Conservation (phyloP, 768 basidiomycete genomes). For the Lentinus brumalis region DNA sequence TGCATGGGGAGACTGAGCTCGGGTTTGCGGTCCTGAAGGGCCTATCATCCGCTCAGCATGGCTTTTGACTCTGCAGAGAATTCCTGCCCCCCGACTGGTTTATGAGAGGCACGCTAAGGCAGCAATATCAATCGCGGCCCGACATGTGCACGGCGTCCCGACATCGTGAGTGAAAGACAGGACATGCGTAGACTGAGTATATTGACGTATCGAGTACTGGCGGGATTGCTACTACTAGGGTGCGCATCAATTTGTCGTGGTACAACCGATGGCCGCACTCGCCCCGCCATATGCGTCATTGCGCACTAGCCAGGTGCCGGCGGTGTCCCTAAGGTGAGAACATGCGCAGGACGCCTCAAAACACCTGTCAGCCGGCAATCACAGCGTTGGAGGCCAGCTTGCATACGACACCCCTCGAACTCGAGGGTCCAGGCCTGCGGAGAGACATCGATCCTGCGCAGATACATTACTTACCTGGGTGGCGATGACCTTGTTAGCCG, state of each 20-base stretch:
- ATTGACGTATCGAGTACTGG: too few species aligned
- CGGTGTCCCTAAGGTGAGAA: conserved; percentile 14
- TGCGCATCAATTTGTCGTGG: background rate
- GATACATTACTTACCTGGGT: background rate
- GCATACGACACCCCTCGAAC: background rate
- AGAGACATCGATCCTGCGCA: background rate
- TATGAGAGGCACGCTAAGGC: background rate
- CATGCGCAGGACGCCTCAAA: conserved; percentile 2
- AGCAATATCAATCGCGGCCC: background rate
- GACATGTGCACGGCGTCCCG: too few species aligned
- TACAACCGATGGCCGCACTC: background rate
- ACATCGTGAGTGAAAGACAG: too few species aligned
- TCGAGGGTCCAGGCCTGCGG: background rate
- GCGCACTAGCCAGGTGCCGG: background rate
- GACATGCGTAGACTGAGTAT: too few species aligned
- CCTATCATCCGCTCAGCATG: conserved; percentile 2
- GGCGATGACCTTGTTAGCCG: background rate
- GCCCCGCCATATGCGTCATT: background rate
- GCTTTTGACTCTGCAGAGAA: too few species aligned
- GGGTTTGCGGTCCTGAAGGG: conserved; percentile 11
- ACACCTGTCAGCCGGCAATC: conserved; percentile 14
- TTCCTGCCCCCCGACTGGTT: too few species aligned
- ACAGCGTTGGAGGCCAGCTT: background rate
- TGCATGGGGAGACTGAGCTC: conserved; percentile 9
- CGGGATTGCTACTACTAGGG: background rate